Evolutionary conservation across 1,139 yeast genomes (phyloP).

Genomic region (Protomyces inundatus): DNA sequence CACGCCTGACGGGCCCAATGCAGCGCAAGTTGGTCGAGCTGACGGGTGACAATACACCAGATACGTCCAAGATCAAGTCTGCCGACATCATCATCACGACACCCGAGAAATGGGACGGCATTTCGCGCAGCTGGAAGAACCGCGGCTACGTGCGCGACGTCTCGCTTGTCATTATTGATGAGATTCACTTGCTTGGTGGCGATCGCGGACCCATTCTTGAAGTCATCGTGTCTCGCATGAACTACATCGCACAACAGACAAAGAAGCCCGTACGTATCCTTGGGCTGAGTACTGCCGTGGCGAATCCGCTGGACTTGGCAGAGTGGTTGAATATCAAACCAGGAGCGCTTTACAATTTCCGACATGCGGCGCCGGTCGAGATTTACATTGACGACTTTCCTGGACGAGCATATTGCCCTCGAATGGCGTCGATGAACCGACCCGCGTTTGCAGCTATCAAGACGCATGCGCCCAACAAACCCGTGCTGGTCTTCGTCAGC

Average conservation of each 20-base stretch:
- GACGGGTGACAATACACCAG: constrained; percentile 96
- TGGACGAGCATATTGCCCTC: constrained; percentile 69
- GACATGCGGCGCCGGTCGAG: constrained; percentile 93
- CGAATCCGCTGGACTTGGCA: constrained; percentile 97
- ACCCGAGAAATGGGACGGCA: constrained; percentile 98
- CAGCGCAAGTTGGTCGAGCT: constrained; percentile 74
- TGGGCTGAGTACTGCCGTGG: constrained; percentile 96
- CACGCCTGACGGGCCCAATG: constrained; percentile 57
- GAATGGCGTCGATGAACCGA: constrained; percentile 88
- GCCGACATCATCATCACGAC: constrained; percentile 94
- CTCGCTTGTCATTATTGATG: constrained; percentile 93
- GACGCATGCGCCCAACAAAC: constrained; percentile 88
- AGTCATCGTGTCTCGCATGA: constrained; percentile 98
- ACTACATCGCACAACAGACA: constrained; percentile 74
- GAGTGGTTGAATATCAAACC: constrained; percentile 91
- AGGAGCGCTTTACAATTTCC: constrained; percentile 80
- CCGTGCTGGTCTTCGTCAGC: constrained; percentile 91
- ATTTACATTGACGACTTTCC: constrained; percentile 98
- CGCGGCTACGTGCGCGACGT: constrained; percentile 87
- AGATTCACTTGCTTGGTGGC: constrained; percentile 91
- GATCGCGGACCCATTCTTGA: constrained; percentile 97
- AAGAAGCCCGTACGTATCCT: constrained; percentile 69
- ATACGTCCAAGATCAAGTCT: constrained; percentile 72
- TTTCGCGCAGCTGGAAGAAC: constrained; percentile 96
- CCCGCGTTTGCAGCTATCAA: constrained; percentile 96